Conservation (phyloP, 1,284 basidiomycete species). For the Cryptococcus floricola region DNA sequence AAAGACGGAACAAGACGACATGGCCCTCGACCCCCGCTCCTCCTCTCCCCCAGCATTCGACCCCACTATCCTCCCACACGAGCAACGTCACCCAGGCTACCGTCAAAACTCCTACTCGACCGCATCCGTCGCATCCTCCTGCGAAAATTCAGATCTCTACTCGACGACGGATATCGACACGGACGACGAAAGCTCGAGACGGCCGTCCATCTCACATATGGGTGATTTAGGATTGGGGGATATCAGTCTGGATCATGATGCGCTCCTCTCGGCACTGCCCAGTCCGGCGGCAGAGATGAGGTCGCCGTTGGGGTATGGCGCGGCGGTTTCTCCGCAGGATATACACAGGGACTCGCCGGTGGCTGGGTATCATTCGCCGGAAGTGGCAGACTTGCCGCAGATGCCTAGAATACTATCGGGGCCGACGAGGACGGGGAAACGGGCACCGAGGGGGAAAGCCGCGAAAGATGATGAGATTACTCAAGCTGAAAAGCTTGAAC, state of each 20-base stretch:
- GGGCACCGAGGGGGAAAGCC: no score
- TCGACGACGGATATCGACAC: conserved; percentile 32
- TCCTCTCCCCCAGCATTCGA: not conserved
- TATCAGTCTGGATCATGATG: conserved; percentile 3
- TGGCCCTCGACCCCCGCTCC: not conserved
- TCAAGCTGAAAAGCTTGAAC: not conserved
- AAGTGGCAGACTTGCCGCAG: not conserved
- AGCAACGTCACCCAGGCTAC: not conserved
- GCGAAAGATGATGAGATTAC: not conserved
- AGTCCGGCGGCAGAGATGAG: conserved; percentile 5
- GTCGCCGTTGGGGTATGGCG: not conserved
- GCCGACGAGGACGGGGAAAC: no score
- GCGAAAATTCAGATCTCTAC: conserved; percentile 23
- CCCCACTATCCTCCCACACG: not conserved
- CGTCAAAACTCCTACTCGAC: not conserved
- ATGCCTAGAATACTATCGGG: not conserved
- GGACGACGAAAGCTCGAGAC: conserved; percentile 16
- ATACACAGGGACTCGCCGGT: conserved; percentile 2
- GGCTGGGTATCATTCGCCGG: not conserved
- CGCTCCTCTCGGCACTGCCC: not conserved
- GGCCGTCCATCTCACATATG: conserved; percentile 1
- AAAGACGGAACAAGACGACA: not conserved
- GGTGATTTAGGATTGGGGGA: conserved; percentile 14
- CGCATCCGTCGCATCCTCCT: conserved; percentile 1
- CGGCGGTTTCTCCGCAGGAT: not conserved